Evolutionary conservation across 805 yeast species (phyloP), one percentile per base, ranked within the genome.

Genomic region (Monosporozyma aquatica): DNA sequence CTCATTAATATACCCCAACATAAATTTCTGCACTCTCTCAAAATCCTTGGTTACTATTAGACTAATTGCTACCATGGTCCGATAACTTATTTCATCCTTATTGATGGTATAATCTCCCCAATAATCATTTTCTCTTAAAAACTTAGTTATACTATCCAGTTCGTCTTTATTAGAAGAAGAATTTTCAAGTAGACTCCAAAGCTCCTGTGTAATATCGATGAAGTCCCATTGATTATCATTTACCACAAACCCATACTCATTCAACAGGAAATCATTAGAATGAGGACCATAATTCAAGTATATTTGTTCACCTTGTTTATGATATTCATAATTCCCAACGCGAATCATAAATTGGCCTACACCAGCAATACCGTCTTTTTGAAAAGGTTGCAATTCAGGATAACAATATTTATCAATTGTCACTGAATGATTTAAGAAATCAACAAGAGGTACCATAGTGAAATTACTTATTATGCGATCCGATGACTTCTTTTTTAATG

Each of bases 361-460:
- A 1, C 56, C 44, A 49, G 67, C 70, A 8, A 32, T 20, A n/a
- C 14, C 23, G 27, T 27, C 24, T 15, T 38, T 6, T 23, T 36
- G 3, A 21, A 21, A 15, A 34, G 10, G 41, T 72, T 57, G 82
- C 66, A 28, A 71, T 69, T 47, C 69, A 56, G 80, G 70, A 18
- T 60, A 65, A 48, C 86, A 76, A 47, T 76, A 79, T 33, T 70
- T 74, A 5, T 71, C 69, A 29, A 66, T 42, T 3, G 56, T 54
- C 3, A 62, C 50, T 11, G 68, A 52, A 61, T 90, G 97, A 62
- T 90, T 92, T 40, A 90, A 65, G 58, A 85, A 83, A 64, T 90
- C 98, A 20, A 89, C 87, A 48, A 69, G 80, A 0, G 98, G 98
- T 0, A 90, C 97, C 75, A 90, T 66, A 2, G 97, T 86, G 66